Evolutionary conservation across 805 yeast species (phyloP), one percentile per base, ranked within the genome.

Genomic region (Wickerhamomyces chaumierensis): DNA sequence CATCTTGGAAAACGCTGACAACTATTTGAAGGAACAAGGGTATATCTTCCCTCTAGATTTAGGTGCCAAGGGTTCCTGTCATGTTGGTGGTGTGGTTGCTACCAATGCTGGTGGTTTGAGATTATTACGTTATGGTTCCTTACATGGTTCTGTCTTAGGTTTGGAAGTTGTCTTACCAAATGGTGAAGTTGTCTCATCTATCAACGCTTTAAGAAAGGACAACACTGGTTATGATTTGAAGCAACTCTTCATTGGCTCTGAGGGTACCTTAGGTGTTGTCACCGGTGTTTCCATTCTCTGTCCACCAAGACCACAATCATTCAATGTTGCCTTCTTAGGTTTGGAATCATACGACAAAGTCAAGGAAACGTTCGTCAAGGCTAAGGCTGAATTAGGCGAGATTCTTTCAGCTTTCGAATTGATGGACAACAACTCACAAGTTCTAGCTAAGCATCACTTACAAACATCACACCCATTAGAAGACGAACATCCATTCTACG

Each of bases 21-120:
- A 69, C 39, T 85, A 55, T 52, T 62, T 88, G 39, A 78, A 81
- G 15, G 92, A 85, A 41, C 63, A 75, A n/a, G 95, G 92, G 3
- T 81, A 81, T 61, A 83, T 88, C 39, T 88, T 87, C 69, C 97
- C 97, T 20, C 66, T 88, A 37, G 97, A 88, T 57, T 65, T 88
- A 44, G 97, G 97, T 41, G 96, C 97, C 31, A 88, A 88, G 63
- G 97, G 97, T 13, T 85, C 96, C 2, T 90, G 96, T 57, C 95
- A 85, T 49, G 79, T 90, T 44, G 96, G 96, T 48, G 97, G 96
- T 47, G 83, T 79, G 39, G 90, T 86, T 34, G 95, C 96, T 16
- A 86, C 96, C 16, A 90, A 90, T 57, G 97, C 97, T 5, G 97
- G 97, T 54, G 97, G 97, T 1, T 69, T 88, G 50, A 68, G 97